phyloP scores from a whole-genome alignment of 441 rosid species.

The Omphalea diandra region DNA sequence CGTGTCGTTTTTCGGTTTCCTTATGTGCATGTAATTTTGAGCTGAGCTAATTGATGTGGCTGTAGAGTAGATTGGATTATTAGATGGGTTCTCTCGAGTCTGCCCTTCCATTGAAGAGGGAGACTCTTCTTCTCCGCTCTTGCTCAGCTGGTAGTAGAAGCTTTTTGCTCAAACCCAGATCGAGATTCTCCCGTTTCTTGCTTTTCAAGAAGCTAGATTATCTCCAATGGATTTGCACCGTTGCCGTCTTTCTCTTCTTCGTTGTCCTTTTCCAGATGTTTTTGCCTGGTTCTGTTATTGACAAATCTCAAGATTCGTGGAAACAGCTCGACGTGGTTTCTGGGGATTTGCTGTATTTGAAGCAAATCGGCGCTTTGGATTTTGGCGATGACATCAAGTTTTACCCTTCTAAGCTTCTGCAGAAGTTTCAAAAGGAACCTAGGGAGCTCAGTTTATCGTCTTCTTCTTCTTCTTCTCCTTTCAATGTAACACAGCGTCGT shows the following conservation, averaged over 20 bases:
- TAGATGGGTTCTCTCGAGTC: constrained; percentile 84
- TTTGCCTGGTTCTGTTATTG: constrained; percentile 65
- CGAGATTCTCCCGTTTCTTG: constrained; percentile 74
- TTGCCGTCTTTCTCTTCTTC: constrained; percentile 62
- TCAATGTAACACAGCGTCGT: constrained; percentile 48
- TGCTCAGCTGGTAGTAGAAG: constrained; percentile 34
- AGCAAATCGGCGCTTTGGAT: constrained; percentile 57
- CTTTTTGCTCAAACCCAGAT: constrained; percentile 60
- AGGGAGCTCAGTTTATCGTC: constrained; percentile 34
- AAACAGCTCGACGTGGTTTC: constrained; percentile 18
- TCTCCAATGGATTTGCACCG: constrained; percentile 70
- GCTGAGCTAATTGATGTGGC: constrained; percentile 28
- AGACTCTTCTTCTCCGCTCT: constrained; percentile 38
- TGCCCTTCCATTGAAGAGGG: constrained; percentile 60
- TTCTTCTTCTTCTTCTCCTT: too few species aligned
- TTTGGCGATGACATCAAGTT: constrained; percentile 67
- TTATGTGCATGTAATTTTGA: constrained; percentile 11
- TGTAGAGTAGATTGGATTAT: too few species aligned
- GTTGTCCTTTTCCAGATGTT: constrained; percentile 66
- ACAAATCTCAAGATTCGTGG: constrained; percentile 50
- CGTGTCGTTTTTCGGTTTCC: neutral
- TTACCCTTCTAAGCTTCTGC: constrained; percentile 53
- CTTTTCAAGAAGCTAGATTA: constrained; percentile 71
- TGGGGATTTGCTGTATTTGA: constrained; percentile 45
- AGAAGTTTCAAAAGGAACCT: constrained; percentile 49